Percentiles rank a stretch among this genome's conserved stretches.
These are phyloP conservation scores for Russula compacta DNA, from an alignment of 768 basidiomycete genomes.

Conservation along the genomic window DNA sequence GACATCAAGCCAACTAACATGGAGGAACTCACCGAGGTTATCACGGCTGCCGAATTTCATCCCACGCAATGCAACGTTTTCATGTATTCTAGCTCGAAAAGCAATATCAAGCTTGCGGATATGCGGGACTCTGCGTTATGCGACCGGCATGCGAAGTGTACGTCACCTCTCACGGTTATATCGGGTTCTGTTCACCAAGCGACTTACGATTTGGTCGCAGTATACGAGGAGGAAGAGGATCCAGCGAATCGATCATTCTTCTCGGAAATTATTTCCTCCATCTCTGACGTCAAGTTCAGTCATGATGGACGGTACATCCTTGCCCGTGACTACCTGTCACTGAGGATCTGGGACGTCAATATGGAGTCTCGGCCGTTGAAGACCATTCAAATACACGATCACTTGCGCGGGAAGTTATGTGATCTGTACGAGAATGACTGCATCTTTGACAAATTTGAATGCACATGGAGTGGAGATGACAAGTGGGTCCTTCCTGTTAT, in stretches of 20 bases:
- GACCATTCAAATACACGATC: slow-evolving; percentile 98
- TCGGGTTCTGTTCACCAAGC: not conserved
- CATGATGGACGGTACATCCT: slow-evolving; percentile 95
- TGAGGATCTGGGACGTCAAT: slow-evolving; percentile 99
- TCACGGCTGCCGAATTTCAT: slow-evolving; percentile 99
- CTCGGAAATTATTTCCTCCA: slow-evolving; percentile 98
- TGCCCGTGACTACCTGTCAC: slow-evolving; percentile 90
- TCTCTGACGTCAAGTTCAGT: slow-evolving; percentile 99
- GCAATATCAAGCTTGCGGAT: slow-evolving; percentile 98
- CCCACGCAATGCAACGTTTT: slow-evolving; percentile 96
- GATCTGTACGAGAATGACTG: slow-evolving; percentile 99
- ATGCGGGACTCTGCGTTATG: slow-evolving; percentile 98
- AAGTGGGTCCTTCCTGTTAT: slow-evolving; percentile 53
- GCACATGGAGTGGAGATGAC: slow-evolving; percentile 94
- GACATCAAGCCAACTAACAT: slow-evolving; percentile 99
- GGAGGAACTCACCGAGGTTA: slow-evolving; percentile 99
- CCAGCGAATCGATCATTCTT: slow-evolving; percentile 97
- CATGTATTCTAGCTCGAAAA: slow-evolving; percentile 99
- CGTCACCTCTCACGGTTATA: slow-evolving; percentile 26
- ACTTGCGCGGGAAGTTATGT: slow-evolving; percentile 93
- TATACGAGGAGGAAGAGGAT: slow-evolving; percentile 98
- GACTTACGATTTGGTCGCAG: slow-evolving; percentile 34
- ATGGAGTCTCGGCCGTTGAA: slow-evolving; percentile 96
- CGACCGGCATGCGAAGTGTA: slow-evolving; percentile 93
- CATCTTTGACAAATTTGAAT: slow-evolving; percentile 99